These are phyloP conservation scores for Aspergillus sp. DNA, from an alignment of 2,329 filamentous ascomycete genomes.

Conservation along the genomic window DNA sequence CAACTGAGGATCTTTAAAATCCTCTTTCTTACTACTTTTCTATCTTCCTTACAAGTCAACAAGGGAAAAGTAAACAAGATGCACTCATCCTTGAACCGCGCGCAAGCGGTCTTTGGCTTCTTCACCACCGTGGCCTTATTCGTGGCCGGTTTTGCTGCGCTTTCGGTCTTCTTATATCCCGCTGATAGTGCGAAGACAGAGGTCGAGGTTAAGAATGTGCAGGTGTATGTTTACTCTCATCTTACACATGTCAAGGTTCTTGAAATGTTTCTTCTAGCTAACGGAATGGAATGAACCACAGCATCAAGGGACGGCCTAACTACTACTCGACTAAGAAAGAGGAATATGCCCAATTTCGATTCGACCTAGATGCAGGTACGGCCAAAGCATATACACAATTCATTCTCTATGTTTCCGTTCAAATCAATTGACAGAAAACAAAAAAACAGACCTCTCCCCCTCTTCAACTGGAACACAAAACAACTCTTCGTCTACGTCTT, in stretches of 20 bases:
- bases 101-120: slow-evolving; percentile 94
- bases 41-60: neutral
- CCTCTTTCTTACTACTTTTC: neutral
- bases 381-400: slow-evolving; percentile 1
- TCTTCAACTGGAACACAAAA: slow-evolving; percentile 99
- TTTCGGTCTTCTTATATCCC: slow-evolving; percentile 65
- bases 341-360: slow-evolving; percentile 92
- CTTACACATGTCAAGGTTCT: neutral
- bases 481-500: slow-evolving; percentile 96
- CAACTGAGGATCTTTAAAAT: too few species aligned
- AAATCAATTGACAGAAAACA: neutral
- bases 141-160: slow-evolving; percentile 73
- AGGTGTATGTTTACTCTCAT: slow-evolving; percentile 61
- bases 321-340: slow-evolving; percentile 92
- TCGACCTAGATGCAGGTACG: slow-evolving; percentile 78
- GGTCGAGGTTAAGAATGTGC: slow-evolving; percentile 56
- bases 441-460: slow-evolving; percentile 64
- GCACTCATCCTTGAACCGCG: slow-evolving; percentile 80
- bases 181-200: slow-evolving; percentile 51
- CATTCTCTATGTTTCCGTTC: neutral
- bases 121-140: slow-evolving; percentile 91
- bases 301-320: slow-evolving; percentile 85
- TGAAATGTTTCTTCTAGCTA: neutral
- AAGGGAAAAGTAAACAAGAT: slow-evolving; percentile 50
- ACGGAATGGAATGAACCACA: slow-evolving; percentile 30